These are phyloP conservation scores for Dipodascus geniculatus DNA, from an alignment of 805 yeast genomes.

Conservation along the genomic window DNA sequence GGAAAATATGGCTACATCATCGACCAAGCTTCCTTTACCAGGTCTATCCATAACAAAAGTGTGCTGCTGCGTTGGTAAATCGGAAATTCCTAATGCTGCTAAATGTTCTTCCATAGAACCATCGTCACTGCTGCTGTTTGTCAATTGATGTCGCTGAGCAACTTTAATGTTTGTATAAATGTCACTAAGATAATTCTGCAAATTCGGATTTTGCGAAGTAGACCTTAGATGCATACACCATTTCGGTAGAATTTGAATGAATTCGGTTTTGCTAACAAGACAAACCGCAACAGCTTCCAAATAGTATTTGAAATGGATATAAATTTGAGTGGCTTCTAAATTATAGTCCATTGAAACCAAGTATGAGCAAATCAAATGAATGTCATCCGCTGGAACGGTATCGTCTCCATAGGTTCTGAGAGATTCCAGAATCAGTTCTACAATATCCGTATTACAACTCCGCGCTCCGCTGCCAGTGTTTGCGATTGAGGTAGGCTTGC, in stretches of 20 bases:
- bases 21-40: not conserved
- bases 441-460: not conserved
- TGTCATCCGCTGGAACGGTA: not conserved
- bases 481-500: not conserved
- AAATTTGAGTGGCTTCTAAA: not conserved
- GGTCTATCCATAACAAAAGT: not conserved
- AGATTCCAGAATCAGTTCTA: not conserved
- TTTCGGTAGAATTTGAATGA: not conserved
- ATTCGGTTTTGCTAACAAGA: not conserved
- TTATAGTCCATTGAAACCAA: not conserved
- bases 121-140: not conserved
- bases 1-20: not conserved
- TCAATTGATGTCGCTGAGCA: not conserved
- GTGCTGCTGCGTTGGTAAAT: not conserved
- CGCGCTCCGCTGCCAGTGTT: not conserved
- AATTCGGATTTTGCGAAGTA: not conserved
- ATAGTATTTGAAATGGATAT: not conserved
- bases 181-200: not conserved
- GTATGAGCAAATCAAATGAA: not conserved
- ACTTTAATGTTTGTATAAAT: not conserved
- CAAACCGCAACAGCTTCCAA: slow-evolving; percentile 1
- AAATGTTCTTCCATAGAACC: not conserved
- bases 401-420: not conserved
- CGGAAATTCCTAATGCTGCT: not conserved
- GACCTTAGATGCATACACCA: not conserved